These are phyloP conservation scores for Vanrija pseudolonga DNA, from an alignment of 1,284 basidiomycete species.

Conservation along the genomic window DNA sequence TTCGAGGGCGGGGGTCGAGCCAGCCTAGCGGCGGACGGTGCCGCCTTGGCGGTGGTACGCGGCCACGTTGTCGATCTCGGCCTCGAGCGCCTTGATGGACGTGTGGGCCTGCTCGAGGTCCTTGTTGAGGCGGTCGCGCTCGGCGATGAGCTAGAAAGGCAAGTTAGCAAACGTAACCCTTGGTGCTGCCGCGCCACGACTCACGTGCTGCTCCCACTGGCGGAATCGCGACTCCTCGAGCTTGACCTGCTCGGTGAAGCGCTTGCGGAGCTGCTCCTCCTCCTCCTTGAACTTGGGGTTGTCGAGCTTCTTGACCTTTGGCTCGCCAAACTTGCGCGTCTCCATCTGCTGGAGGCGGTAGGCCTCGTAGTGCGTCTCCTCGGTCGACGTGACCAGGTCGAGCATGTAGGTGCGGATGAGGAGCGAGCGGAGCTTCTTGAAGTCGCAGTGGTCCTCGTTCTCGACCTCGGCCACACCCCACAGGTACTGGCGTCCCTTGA, in stretches of 20 bases:
- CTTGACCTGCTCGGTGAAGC: conserved; percentile 99
- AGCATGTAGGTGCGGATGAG: conserved; percentile 99
- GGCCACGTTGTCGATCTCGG: conserved; percentile 82
- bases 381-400: conserved; percentile 91
- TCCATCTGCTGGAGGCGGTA: conserved; percentile 99
- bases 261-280: conserved; percentile 90
- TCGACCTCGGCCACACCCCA: conserved; percentile 98
- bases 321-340: conserved; percentile 97
- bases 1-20: conserved; percentile 16
- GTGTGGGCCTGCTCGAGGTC: conserved; percentile 84
- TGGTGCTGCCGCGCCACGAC: conserved; percentile 48
- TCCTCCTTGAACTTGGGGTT: conserved; percentile 99
- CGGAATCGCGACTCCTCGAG: conserved; percentile 95
- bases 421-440: conserved; percentile 93
- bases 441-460: conserved; percentile 72
- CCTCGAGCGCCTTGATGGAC: conserved; percentile 83
- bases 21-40: conserved; percentile 35
- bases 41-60: conserved; percentile 62
- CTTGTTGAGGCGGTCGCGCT: conserved; percentile 95
- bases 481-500: conserved; percentile 98
- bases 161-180: not conserved
- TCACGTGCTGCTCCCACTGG: conserved; percentile 97
- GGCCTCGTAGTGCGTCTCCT: conserved; percentile 96
- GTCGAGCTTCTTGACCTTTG: conserved; percentile 97
- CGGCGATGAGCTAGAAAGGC: conserved; percentile 69